Conservation (phyloP, 140 eudicot species). For the Oenanthe javanica region DNA sequence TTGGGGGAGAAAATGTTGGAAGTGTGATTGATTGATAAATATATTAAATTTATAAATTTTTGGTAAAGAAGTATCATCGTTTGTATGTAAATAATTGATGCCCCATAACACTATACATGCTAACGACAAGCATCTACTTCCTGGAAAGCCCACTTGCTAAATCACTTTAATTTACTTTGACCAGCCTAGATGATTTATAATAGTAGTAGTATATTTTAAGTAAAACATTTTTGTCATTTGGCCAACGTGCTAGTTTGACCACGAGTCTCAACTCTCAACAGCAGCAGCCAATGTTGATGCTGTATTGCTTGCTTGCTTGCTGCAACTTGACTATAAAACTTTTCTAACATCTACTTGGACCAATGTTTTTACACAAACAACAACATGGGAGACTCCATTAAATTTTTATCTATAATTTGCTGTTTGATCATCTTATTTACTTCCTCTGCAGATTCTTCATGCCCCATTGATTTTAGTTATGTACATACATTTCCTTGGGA, state of each 20-base stretch:
- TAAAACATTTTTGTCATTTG: background rate
- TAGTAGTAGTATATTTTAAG: no score
- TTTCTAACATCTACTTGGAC: background rate
- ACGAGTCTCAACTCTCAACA: background rate
- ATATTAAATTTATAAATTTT: no score
- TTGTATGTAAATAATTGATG: background rate
- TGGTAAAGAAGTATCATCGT: no score
- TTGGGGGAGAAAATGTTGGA: no score
- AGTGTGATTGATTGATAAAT: no score
- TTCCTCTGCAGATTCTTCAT: conserved; percentile 23
- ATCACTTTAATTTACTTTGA: background rate
- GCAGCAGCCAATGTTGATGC: conserved; percentile 5
- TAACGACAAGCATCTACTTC: background rate
- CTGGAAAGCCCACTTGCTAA: background rate
- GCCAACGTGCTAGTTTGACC: background rate
- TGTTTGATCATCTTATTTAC: background rate
- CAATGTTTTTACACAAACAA: background rate
- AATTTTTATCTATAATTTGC: background rate
- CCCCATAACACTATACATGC: background rate
- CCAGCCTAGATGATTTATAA: background rate
- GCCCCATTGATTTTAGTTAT: conserved; percentile 33
- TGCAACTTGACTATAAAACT: background rate
- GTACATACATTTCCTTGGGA: conserved; percentile 34
- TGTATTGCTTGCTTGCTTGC: background rate
- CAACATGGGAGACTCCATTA: background rate